Base-by-base conservation (phyloP, 108 stramenopile species). In the Skeletonema tropicum region DNA sequence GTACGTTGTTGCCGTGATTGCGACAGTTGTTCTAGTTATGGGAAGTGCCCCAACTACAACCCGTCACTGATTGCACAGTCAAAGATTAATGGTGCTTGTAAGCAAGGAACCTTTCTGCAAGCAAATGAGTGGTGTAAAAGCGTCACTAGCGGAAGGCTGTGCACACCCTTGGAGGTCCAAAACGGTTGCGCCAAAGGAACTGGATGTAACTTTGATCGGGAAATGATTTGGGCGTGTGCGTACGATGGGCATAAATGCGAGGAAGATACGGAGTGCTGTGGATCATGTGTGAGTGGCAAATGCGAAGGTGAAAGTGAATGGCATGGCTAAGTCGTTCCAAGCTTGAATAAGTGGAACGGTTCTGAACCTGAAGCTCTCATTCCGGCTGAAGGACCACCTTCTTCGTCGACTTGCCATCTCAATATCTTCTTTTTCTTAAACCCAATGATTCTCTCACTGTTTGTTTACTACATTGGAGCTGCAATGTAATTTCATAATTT, bases 201-300 rank as follows among this genome's bases (percentile, higher is more conserved):
- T n/a, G 60, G 60, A 8, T 61, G 60, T 9, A 7, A 21, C 6
- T 42, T 41, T 38, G 60, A 61, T 9, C 21, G 39, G 30, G 60
- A 61, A 21, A 57, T 66, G 66, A 25, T 66, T 29, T 66, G 66
- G 66, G 1, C 52, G n/a, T 66, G 66, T 13, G 14, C 21, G 10
- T 21, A 66, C 15, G 48, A 57, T 36, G 39, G 61, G 32, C 61
- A 19, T 23, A 1, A 39, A 62, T 52, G 61, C 15, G 61, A 19
- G 9, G 61, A n/a, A 1, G 61, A 62, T 52, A 2, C 49, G 3
- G 49, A 52, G 21, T 52, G 61, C 32, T 36, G 61, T 17, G 61
- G 61, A 19, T 36, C 5, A 17, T 62, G 61, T 17, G 39, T 62
- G 29, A 32, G 19, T 8, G 32, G 61, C 32, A 19, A 8, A 19